Evolutionary conservation across 768 basidiomycete genomes (phyloP).

Genomic region (Rhizopogon sp.): DNA sequence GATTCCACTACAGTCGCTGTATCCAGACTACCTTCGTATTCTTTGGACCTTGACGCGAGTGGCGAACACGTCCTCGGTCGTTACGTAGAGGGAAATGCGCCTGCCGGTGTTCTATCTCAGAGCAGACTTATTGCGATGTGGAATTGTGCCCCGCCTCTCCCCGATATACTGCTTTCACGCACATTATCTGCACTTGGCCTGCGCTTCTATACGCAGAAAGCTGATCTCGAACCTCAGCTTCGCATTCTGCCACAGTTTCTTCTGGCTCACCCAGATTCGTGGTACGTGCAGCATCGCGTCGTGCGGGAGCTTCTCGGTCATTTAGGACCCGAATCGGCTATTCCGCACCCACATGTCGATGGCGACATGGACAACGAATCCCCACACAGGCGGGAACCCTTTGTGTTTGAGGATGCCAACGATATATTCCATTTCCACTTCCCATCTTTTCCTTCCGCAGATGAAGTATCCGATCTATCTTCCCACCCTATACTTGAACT

Average conservation of each 20-base stretch:
- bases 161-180: constrained; percentile 14
- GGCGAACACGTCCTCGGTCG: constrained; percentile 12
- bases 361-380: constrained; percentile 32
- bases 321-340: constrained; percentile 42
- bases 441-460: constrained; percentile 20
- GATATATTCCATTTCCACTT: constrained; percentile 67
- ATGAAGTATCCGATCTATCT: constrained; percentile 2
- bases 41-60: constrained; percentile 13
- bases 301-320: constrained; percentile 14
- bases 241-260: constrained; percentile 24
- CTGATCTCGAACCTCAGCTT: background rate
- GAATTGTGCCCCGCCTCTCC: constrained; percentile 24
- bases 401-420: constrained; percentile 53
- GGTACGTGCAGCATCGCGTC: constrained; percentile 13
- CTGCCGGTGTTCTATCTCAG: constrained; percentile 21
- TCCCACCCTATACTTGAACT: constrained; percentile 12
- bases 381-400: constrained; percentile 19
- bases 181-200: constrained; percentile 24
- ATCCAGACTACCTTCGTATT: constrained; percentile 10
- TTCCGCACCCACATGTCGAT: constrained; percentile 29
- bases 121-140: constrained; percentile 22
- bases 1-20: constrained; percentile 1
- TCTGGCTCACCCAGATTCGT: constrained; percentile 19
- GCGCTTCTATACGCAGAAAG: constrained; percentile 1
- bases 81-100: constrained; percentile 11